Base-by-base conservation (phyloP, 768 basidiomycete genomes). In the Boletus speciosus region DNA sequence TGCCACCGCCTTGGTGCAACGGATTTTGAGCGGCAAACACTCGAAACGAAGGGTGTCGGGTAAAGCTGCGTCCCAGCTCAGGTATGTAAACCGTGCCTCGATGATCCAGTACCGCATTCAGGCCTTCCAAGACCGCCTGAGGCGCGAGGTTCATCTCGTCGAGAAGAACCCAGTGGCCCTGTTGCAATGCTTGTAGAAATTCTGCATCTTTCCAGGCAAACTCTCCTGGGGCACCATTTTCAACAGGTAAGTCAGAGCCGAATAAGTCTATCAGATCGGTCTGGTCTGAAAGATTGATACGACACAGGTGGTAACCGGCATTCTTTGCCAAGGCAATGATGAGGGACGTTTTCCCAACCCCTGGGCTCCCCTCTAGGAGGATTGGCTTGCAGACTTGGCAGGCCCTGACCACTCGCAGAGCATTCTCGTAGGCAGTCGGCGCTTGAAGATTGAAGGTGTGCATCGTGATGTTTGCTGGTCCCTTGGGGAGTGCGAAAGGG, bases 131-230 rank as follows among this genome's bases (percentile, higher is more conserved):
- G 5, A 99, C 88, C 0, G 97, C 87, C 65, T 99, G 96, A 31
- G 96, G 92, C 0, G 96, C 96, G 37, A 99, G 79, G 66, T 99
- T 99, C 97, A 99, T 98, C 69, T 99, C 97, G 66, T 99, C 97
- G 10, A 99, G 80, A 6, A 99, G 82, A 6, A 98, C 96, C 97
- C 97, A 99, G 55, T 92, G 85, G 1, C 97, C 97, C n/a, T 89
- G 81, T 66, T 97, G 93, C 72, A 99, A 73, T 1, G 97, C 95
- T 54, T 81, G 84, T 39, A 99, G 76, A 68, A 99, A 99, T 53
- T 96, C 94, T 0, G 96, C 97, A 59, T 98, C 93, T 70, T 88
- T 92, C 97, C 97, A 99, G 2, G 86, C 86, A 66, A 99, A 99
- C 66, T 97, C 91, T 40, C 95, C 96, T 4, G 92, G 83, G 15